phyloP scores from a whole-genome alignment of 345 rosid genomes.

The Nephelium lappaceum region DNA sequence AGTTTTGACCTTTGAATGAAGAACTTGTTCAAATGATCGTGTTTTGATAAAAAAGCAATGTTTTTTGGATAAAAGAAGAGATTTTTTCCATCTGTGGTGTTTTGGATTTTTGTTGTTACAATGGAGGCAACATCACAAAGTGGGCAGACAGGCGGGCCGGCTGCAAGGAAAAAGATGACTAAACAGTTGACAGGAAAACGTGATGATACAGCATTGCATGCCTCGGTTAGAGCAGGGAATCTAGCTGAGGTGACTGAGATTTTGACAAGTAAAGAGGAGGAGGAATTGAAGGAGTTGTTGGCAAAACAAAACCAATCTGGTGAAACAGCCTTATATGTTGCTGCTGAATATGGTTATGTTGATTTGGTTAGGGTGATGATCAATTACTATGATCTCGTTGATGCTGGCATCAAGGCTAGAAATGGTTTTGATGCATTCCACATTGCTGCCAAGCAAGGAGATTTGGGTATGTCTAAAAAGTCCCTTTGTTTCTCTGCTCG shows the following conservation, averaged over 20 bases:
- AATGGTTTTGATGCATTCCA: conserved; percentile 96
- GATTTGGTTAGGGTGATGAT: conserved; percentile 84
- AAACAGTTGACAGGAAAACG: conserved; percentile 88
- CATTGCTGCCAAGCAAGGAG: conserved; percentile 96
- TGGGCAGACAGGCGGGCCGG: conserved; percentile 13
- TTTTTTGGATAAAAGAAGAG: conserved; percentile 14
- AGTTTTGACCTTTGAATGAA: conserved; percentile 14
- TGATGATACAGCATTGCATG: conserved; percentile 76
- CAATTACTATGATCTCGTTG: conserved; percentile 64
- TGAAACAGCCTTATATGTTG: conserved; percentile 92
- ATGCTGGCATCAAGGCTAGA: conserved; percentile 83
- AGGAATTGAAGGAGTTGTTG: conserved; percentile 52
- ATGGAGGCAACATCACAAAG: conserved; percentile 33
- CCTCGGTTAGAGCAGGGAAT: conserved; percentile 76
- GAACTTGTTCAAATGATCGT: background rate
- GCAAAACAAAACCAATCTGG: conserved; percentile 86
- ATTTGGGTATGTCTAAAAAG: conserved; percentile 54
- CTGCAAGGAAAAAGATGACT: conserved; percentile 69
- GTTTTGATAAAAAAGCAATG: background rate
- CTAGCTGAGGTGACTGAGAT: conserved; percentile 51
- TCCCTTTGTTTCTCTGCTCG: background rate
- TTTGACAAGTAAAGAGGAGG: conserved; percentile 41
- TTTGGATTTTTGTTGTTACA: conserved; percentile 17
- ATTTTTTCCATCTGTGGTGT: conserved; percentile 44
- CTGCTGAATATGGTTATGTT: conserved; percentile 78